These are phyloP conservation scores for Aspergillus sp. DNA, from an alignment of 2,329 filamentous ascomycete genomes.

Conservation along the genomic window DNA sequence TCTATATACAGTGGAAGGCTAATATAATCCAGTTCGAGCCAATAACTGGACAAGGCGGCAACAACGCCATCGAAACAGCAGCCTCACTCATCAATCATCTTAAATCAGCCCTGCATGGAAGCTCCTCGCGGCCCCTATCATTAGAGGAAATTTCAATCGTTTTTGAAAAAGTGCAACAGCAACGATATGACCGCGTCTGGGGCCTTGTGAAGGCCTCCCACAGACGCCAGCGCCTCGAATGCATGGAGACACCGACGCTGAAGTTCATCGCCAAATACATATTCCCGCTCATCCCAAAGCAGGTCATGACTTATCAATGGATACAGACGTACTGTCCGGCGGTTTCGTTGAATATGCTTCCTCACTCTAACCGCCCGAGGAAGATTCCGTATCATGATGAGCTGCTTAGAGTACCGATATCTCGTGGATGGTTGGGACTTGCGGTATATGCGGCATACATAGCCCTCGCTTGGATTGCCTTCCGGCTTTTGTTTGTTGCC, in stretches of 20 bases:
- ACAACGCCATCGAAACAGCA: conserved; percentile 14
- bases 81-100: conserved; percentile 13
- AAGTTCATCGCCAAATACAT: conserved; percentile 8
- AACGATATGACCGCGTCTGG: conserved; percentile 8
- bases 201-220: conserved; percentile 8
- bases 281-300: conserved; percentile 3
- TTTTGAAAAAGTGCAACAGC: conserved; percentile 7
- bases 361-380: not conserved
- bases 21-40: conserved; percentile 8
- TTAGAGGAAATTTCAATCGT: conserved; percentile 1
- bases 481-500: conserved; percentile 5
- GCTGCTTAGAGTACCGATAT: conserved; percentile 2
- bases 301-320: conserved; percentile 1
- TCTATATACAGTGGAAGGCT: not conserved
- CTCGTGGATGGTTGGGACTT: conserved; percentile 1
- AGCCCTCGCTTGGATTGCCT: conserved; percentile 4
- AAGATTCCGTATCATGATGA: conserved; percentile 9
- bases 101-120: conserved; percentile 1
- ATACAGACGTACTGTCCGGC: conserved; percentile 2
- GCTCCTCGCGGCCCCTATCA: conserved; percentile 1
- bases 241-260: conserved; percentile 9
- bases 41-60: conserved; percentile 14
- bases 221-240: conserved; percentile 10
- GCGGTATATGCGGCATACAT: conserved; percentile 3
- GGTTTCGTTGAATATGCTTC: conserved; percentile 10